Evolutionary conservation across 2,329 filamentous ascomycete genomes (phyloP), one percentile per base, ranked within the genome.

Genomic region (Shiraia sp.): DNA sequence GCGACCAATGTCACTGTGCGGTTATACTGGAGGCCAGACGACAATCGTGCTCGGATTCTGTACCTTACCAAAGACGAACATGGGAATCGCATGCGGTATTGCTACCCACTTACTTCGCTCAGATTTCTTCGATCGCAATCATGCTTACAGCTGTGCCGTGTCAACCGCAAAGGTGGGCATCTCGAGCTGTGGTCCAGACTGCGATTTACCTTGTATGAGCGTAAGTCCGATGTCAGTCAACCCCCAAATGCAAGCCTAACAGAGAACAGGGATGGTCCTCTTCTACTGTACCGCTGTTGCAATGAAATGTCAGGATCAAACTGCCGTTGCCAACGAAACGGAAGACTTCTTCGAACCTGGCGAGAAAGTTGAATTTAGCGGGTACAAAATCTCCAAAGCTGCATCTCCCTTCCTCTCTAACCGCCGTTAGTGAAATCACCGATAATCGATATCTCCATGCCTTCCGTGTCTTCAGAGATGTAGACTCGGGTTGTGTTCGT

Each of bases 211-310:
- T 66, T 75, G 4, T 77, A 80, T 41, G 80, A 83, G 61, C 69
- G 79, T 79, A 67, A 36, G 65, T 53, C 22, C 28, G 14, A 9
- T n/a, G 15, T 22, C 19, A 8, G 4, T 22, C 19, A 22, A 22
- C 4, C 19, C 19, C 19, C 19, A 22, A 5, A 4, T 22, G 19
- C 19, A 4, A 4, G 8, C 8, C 19, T 22, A 26, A 10, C 10
- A 16, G 13, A 57, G 12, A 22, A 3, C 32, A 79, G 76, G 72
- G 33, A 76, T 83, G 74, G 76, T 80, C 3, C 57, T 80, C 1
- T 82, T 83, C 61, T 80, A 79, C 57, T 77, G 73, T 47, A 77
- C 76, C 0, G 76, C 81, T 40, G 61, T 82, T 8, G 79, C 79
- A 1, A 74, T 83, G 64, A 81, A 82, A 47, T 73, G 74, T 7